Evolutionary conservation across 495 filamentous ascomycete genomes (phyloP).

Genomic region (Amniculicola lignicola): DNA sequence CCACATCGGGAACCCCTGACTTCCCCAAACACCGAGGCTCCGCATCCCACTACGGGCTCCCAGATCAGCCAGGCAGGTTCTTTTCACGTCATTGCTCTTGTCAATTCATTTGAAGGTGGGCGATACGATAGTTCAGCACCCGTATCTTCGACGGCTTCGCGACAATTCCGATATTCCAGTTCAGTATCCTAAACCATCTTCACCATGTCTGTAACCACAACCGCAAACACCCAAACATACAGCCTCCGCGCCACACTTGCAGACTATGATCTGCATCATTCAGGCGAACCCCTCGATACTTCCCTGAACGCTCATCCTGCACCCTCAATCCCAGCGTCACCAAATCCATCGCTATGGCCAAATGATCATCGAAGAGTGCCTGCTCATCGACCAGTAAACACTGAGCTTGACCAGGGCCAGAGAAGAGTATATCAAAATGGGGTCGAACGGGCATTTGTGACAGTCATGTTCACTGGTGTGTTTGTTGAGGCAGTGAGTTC

Average conservation of each 20-base stretch:
- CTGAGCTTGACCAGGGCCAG: slow-evolving; percentile 43
- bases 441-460: slow-evolving; percentile 48
- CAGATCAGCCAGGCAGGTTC: too few species aligned
- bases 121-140: too few species aligned
- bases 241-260: slow-evolving; percentile 40
- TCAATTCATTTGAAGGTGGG: too few species aligned
- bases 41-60: too few species aligned
- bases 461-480: slow-evolving; percentile 53
- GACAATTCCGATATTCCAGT: too few species aligned
- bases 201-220: slow-evolving; percentile 46
- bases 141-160: too few species aligned
- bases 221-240: slow-evolving; percentile 40
- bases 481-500: slow-evolving; percentile 52
- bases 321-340: slow-evolving; percentile 2
- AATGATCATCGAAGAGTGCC: slow-evolving; percentile 50
- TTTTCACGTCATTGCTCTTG: too few species aligned
- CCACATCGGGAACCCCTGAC: too few species aligned
- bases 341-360: slow-evolving; percentile 46
- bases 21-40: too few species aligned
- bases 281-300: slow-evolving; percentile 30
- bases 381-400: slow-evolving; percentile 49
- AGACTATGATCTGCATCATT: slow-evolving; percentile 52
- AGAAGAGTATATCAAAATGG: slow-evolving; percentile 46
- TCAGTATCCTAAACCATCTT: too few species aligned
- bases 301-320: slow-evolving; percentile 31